phyloP scores from a whole-genome alignment of 2,329 filamentous ascomycete species.

The Calonectria henricotiae region DNA sequence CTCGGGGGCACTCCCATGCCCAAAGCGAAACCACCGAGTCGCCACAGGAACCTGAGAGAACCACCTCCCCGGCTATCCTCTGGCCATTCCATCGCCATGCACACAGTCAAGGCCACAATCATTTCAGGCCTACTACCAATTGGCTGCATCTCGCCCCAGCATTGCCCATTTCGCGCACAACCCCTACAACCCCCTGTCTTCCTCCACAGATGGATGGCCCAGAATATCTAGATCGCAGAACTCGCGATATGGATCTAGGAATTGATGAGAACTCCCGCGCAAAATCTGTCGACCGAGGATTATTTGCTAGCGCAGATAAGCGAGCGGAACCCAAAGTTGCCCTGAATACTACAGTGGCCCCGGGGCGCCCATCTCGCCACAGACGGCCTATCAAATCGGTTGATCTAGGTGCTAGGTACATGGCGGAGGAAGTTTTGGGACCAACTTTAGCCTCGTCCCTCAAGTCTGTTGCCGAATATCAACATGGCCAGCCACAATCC shows the following conservation, averaged over 20 bases:
- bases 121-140: constrained; percentile 33
- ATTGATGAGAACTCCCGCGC: constrained; percentile 70
- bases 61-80: constrained; percentile 48
- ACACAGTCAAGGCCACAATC: constrained; percentile 59
- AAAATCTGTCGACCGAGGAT: constrained; percentile 75
- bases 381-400: constrained; percentile 66
- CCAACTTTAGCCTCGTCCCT: constrained; percentile 61
- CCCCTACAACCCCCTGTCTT: constrained; percentile 58
- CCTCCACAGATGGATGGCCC: constrained; percentile 58
- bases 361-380: constrained; percentile 67
- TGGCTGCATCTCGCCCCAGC: constrained; percentile 61
- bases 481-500: constrained; percentile 63
- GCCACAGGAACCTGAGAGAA: constrained; percentile 47
- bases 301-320: constrained; percentile 75
- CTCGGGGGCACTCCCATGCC: constrained; percentile 48
- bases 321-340: constrained; percentile 77
- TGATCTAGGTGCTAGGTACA: constrained; percentile 56
- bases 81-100: constrained; percentile 61
- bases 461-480: constrained; percentile 58
- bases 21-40: constrained; percentile 52
- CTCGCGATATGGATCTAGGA: constrained; percentile 59
- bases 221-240: constrained; percentile 64
- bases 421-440: constrained; percentile 52
- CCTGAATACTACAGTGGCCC: constrained; percentile 74
- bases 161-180: constrained; percentile 52